phyloP scores from a whole-genome alignment of 2,329 filamentous ascomycete genomes.

The Beauveria australis region DNA sequence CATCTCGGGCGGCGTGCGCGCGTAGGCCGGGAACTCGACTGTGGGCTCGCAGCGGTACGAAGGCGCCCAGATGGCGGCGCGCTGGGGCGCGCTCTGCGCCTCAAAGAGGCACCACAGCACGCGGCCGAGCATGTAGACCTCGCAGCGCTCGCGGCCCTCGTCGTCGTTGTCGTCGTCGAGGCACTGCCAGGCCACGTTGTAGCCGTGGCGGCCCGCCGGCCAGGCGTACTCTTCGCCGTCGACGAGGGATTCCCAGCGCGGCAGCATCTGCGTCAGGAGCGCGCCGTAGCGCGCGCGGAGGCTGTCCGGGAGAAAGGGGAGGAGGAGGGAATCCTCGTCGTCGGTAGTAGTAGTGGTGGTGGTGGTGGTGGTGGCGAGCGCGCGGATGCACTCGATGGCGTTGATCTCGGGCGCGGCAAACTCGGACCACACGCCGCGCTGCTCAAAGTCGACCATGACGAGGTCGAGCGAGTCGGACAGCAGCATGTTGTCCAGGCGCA shows the following conservation, averaged over 20 bases:
- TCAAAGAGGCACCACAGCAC: conserved; percentile 57
- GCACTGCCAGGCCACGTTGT: conserved; percentile 49
- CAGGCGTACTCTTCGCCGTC: conserved; percentile 38
- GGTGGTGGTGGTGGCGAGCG: conserved; percentile 34
- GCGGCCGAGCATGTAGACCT: conserved; percentile 55
- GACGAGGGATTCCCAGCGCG: conserved; percentile 34
- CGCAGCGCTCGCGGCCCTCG: conserved; percentile 46
- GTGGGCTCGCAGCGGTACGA: conserved; percentile 49
- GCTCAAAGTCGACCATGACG: conserved; percentile 55
- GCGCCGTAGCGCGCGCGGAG: conserved; percentile 29
- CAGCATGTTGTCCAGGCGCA: conserved; percentile 52
- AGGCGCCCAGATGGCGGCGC: conserved; percentile 45
- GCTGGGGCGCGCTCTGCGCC: conserved; percentile 49
- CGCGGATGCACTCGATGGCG: conserved; percentile 48
- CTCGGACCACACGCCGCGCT: conserved; percentile 55
- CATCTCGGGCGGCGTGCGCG: conserved; percentile 36
- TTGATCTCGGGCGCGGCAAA: conserved; percentile 54
- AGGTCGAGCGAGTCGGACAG: conserved; percentile 38
- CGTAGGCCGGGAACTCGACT: conserved; percentile 47
- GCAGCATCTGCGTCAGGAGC: conserved; percentile 36
- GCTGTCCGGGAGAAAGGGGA: conserved; percentile 26
- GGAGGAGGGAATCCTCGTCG: conserved; percentile 33
- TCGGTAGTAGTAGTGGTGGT: conserved; percentile 14
- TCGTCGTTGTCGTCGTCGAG: conserved; percentile 28
- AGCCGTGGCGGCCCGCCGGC: conserved; percentile 33